Evolutionary conservation across 805 yeast species (phyloP), one percentile per base, ranked within the genome.

Genomic region (Saccharomycopsis fermentans): DNA sequence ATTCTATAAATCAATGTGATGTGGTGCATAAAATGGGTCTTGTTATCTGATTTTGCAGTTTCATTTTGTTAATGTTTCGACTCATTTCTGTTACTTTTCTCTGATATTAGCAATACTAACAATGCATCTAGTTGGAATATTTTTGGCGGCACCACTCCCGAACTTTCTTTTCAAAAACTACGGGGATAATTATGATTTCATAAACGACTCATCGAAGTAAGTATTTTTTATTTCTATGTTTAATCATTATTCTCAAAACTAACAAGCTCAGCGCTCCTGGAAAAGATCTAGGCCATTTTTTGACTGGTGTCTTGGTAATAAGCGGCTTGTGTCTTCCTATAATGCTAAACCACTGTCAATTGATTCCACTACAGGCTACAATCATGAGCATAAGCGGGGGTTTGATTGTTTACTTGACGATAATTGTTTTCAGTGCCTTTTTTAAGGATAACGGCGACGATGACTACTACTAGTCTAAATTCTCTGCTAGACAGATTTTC

Each of bases 321-420:
- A 79, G 90, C 53, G 97, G 95, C 4, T 70, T 89, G 16, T 79
- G 81, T 3, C 73, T 91, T 59, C 97, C 98, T 1, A 66, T 87
- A 1, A 78, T 90, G 35, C 79, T 90, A 52, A 83, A 84, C 62
- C 97, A 92, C 71, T 82, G 87, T 54, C 80, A 79, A 61, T 74
- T 90, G 52, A 81, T 92, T 61, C 81, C 84, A n/a, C 69, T 77
- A 17, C 73, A 82, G 5, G 96, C 97, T 21, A 81, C 83, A 71
- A 64, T 80, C 19, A 83, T 92, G 83, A 86, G 96, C 53, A 79
- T 88, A 35, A 58, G 77, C 12, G 99, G 98, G 16, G 98, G 98
- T n/a, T 62, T 78, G 19, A 77, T 91, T 61, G 88, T 92, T 52
- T 91, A 87, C 71, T 80, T 84, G 5, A 86, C 97, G 6, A 90